A percentile compares a stretch with the other conserved stretches of the same genome.
These are phyloP conservation scores for Eudorina sp. DNA, from an alignment of 139 green algal genomes.

Conservation along the genomic window DNA sequence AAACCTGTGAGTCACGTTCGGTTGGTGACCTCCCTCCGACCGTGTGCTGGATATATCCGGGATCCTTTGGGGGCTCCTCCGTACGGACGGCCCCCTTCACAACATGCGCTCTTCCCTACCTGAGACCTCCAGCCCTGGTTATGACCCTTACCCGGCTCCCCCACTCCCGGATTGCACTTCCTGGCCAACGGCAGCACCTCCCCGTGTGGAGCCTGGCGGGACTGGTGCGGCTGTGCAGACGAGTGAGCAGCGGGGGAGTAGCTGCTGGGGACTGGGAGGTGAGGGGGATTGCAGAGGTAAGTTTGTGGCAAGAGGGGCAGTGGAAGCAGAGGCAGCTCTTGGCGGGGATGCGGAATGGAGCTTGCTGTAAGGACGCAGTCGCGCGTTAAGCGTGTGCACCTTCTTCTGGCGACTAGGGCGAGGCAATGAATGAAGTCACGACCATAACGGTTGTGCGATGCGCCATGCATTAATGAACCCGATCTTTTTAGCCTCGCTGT, in stretches of 20 bases:
- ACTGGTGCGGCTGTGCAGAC: slow-evolving; percentile 24
- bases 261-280: neutral
- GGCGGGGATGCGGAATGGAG: too few species aligned
- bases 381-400: neutral
- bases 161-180: slow-evolving; percentile 26
- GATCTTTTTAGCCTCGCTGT: too few species aligned
- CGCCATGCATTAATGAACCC: too few species aligned
- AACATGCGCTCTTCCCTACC: too few species aligned
- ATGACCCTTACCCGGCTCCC: neutral
- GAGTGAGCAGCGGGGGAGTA: neutral
- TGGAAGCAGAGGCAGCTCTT: neutral
- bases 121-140: too few species aligned
- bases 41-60: too few species aligned
- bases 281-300: neutral
- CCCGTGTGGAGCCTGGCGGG: slow-evolving; percentile 6
- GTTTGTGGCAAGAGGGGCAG: neutral
- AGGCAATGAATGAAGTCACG: too few species aligned
- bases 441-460: too few species aligned
- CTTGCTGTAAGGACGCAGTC: neutral
- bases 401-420: neutral
- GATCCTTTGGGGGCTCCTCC: too few species aligned
- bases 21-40: too few species aligned
- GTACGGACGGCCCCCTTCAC: too few species aligned
- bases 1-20: too few species aligned
- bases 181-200: slow-evolving; percentile 44